Evolutionary conservation across 2,329 filamentous ascomycete genomes (phyloP), one percentile per base, ranked within the genome.

Genomic region (Fonsecaea monophora): DNA sequence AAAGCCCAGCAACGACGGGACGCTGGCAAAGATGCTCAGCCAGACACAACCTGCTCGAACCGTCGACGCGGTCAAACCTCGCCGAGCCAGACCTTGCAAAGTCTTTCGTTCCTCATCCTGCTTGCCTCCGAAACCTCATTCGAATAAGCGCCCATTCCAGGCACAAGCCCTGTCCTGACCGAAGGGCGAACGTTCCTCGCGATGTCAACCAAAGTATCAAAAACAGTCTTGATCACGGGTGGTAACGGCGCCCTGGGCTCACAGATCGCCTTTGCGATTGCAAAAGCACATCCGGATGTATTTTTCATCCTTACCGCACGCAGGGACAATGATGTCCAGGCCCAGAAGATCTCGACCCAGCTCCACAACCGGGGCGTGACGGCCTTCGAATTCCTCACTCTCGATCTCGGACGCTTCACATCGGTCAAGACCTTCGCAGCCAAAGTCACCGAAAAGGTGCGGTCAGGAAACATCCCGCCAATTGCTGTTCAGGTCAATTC

Each of bases 291-390:
- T 38, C 58, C 58, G 32, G 58, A 60, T 25, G 58, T 25, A n/a
- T 60, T 60, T 48, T 60, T 60, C 58, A 18, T 60, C 58, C 58
- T 60, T 12, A 60, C 58, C 30, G 40, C 58, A 35, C 58, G 58
- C 40, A 50, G 45, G 30, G 58, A 60, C 2, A 48, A 60, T 12
- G 58, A 60, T 25, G 38, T n/a, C 4, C 58, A 60, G 42, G 58
- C 58, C 21, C 12, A 60, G n/a, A 60, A 60, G 42, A 53, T 60
- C 25, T 35, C 40, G 40, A 48, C 58, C 30, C 42, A 60, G 58
- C 42, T 60, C 13, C 38, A 25, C 58, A 13, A 53, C 13, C 18
- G 37, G 40, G 58, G 58, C 42, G 58, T 60, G 21, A 53, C 21
- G 5, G 58, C 38, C n/a, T 60, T 60, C 42, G 58, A 60, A 6